Conservation (phyloP, 164 flowering plant genomes). For the Liquidambar formosana region DNA sequence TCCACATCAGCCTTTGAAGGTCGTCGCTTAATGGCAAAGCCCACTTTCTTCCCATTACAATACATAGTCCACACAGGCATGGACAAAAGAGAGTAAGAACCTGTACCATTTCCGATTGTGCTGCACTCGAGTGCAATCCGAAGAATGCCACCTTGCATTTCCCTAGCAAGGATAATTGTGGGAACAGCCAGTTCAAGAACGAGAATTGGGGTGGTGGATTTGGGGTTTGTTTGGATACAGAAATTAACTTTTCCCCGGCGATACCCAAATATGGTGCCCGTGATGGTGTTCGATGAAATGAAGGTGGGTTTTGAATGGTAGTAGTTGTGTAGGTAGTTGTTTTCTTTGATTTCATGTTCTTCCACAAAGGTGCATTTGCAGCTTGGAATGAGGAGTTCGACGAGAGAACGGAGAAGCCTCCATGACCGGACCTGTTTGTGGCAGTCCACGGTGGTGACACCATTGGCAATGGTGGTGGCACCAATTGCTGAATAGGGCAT, state of each 20-base stretch:
- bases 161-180: slow-evolving; percentile 45
- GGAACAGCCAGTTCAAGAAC: slow-evolving; percentile 59
- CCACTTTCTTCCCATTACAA: slow-evolving; percentile 55
- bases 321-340: slow-evolving; percentile 2
- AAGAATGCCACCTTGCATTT: slow-evolving; percentile 56
- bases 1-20: slow-evolving; percentile 33
- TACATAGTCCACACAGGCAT: slow-evolving; percentile 55
- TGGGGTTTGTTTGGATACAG: slow-evolving; percentile 49
- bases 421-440: slow-evolving; percentile 73
- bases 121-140: slow-evolving; percentile 46
- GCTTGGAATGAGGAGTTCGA: slow-evolving; percentile 47
- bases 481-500: slow-evolving; percentile 18
- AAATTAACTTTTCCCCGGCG: slow-evolving; percentile 52
- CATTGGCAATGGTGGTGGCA: slow-evolving; percentile 24
- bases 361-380: slow-evolving; percentile 39
- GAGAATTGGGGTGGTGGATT: slow-evolving; percentile 35
- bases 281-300: slow-evolving; percentile 16
- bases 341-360: slow-evolving; percentile 17
- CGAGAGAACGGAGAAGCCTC: slow-evolving; percentile 59
- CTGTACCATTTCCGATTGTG: neutral
- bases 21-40: slow-evolving; percentile 38
- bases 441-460: slow-evolving; percentile 58
- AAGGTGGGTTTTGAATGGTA: neutral
- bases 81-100: slow-evolving; percentile 28
- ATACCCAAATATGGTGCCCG: slow-evolving; percentile 55